Evolutionary conservation across 345 rosid species (phyloP).

Genomic region (Lumnitzera racemosa): DNA sequence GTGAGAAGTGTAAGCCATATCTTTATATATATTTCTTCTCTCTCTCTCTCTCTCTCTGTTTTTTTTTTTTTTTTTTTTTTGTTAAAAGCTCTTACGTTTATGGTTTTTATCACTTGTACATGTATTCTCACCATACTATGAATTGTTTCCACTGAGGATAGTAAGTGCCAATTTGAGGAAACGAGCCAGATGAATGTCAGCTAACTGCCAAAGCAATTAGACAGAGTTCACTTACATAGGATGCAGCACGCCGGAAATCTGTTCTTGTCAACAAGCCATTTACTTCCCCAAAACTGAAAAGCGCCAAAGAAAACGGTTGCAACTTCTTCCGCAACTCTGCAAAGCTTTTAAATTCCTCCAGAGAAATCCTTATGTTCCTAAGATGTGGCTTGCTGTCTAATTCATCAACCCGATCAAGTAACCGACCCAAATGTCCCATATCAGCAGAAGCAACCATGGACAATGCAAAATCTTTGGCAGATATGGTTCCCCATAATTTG

Average conservation of each 20-base stretch:
- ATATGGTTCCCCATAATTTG: conserved; percentile 52
- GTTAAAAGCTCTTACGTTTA: no score
- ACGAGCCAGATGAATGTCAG: background rate
- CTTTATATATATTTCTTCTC: no score
- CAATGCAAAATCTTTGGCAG: conserved; percentile 87
- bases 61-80: no score
- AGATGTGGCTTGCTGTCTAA: conserved; percentile 41
- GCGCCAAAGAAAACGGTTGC: conserved; percentile 77
- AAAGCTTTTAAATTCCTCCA: conserved; percentile 71
- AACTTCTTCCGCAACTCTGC: conserved; percentile 72
- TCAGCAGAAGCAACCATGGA: conserved; percentile 97
- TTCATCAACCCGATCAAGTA: conserved; percentile 66
- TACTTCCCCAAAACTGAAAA: conserved; percentile 75
- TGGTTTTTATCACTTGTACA: no score
- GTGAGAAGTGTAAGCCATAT: no score
- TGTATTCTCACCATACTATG: no score
- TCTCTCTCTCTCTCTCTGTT: no score
- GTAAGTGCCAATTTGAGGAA: background rate
- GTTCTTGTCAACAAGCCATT: conserved; percentile 61
- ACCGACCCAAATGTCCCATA: conserved; percentile 49
- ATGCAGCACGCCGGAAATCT: conserved; percentile 88
- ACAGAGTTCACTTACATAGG: conserved; percentile 34
- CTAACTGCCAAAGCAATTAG: background rate
- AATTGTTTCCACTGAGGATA: background rate
- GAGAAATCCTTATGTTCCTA: conserved; percentile 43